phyloP scores from a whole-genome alignment of 2,329 filamentous ascomycete genomes.

The Cercospora canescens region DNA sequence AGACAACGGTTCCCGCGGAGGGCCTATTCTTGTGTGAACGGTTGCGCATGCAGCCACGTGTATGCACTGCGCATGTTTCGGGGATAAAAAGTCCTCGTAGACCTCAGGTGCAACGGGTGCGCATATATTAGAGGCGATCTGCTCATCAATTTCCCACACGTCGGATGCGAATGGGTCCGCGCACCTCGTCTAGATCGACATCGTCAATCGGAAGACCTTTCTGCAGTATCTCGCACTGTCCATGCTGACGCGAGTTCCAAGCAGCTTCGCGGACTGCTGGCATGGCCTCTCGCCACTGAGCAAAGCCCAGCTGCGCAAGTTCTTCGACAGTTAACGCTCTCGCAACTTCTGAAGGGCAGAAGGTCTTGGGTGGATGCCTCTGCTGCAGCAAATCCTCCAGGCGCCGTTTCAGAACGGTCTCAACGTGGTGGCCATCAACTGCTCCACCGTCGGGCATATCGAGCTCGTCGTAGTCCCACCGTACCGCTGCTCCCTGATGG shows the following conservation, averaged over 20 bases:
- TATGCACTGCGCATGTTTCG: neutral
- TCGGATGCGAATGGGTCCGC: slow-evolving; percentile 50
- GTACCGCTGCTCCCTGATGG: neutral
- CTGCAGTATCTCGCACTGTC: slow-evolving; percentile 52
- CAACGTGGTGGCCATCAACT: slow-evolving; percentile 1
- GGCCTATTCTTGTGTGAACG: slow-evolving; percentile 1
- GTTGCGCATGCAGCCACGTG: slow-evolving; percentile 3
- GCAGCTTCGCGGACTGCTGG: slow-evolving; percentile 42
- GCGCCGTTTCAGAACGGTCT: slow-evolving; percentile 18
- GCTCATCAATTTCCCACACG: slow-evolving; percentile 14
- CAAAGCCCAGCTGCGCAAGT: slow-evolving; percentile 34
- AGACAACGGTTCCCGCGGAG: neutral
- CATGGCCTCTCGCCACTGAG: slow-evolving; percentile 52
- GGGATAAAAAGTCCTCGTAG: slow-evolving; percentile 5
- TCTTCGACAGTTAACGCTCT: slow-evolving; percentile 46
- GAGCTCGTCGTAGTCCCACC: neutral
- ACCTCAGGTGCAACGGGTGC: slow-evolving; percentile 1
- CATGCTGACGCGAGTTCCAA: slow-evolving; percentile 43
- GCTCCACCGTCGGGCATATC: slow-evolving; percentile 14
- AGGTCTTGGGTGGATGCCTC: slow-evolving; percentile 49
- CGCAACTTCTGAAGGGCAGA: slow-evolving; percentile 55
- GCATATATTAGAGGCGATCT: neutral
- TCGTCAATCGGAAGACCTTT: slow-evolving; percentile 43
- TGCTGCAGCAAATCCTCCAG: slow-evolving; percentile 25
- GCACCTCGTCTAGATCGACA: slow-evolving; percentile 39